Evolutionary conservation across 202 grass and related monocot genomes (phyloP).

Genomic region (Digitaria exilis): DNA sequence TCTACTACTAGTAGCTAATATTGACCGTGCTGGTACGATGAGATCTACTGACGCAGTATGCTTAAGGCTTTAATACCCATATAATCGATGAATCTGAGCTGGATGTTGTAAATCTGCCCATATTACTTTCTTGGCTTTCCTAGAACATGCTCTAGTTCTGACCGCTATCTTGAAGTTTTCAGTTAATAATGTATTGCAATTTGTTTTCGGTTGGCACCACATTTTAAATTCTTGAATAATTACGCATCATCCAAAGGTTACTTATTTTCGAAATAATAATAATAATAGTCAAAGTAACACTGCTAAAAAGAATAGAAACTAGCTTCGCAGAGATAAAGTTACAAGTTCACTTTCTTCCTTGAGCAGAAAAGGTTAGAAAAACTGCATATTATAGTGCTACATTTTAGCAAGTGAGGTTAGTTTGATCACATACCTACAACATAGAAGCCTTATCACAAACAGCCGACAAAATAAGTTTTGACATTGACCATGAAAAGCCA

Average conservation of each 20-base stretch:
- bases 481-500: background rate
- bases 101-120: constrained; percentile 10
- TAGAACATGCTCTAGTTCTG: background rate
- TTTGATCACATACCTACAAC: background rate
- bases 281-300: background rate
- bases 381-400: background rate
- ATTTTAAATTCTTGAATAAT: background rate
- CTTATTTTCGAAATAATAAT: background rate
- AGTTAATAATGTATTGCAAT: background rate
- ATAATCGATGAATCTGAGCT: background rate
- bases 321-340: background rate
- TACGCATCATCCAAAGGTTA: background rate
- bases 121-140: background rate
- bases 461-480: background rate
- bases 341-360: background rate
- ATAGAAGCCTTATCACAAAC: background rate
- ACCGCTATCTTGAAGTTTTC: background rate
- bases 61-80: background rate
- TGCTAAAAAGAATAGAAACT: background rate
- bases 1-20: background rate
- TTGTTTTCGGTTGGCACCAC: background rate
- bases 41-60: background rate
- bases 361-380: background rate
- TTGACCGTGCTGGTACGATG: background rate
- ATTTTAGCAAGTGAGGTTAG: background rate